Percentiles rank a stretch among this genome's conserved stretches.
These are phyloP conservation scores for Syncephalis fuscata DNA, from an alignment of 371 early-diverging fungal species.

Conservation along the genomic window DNA sequence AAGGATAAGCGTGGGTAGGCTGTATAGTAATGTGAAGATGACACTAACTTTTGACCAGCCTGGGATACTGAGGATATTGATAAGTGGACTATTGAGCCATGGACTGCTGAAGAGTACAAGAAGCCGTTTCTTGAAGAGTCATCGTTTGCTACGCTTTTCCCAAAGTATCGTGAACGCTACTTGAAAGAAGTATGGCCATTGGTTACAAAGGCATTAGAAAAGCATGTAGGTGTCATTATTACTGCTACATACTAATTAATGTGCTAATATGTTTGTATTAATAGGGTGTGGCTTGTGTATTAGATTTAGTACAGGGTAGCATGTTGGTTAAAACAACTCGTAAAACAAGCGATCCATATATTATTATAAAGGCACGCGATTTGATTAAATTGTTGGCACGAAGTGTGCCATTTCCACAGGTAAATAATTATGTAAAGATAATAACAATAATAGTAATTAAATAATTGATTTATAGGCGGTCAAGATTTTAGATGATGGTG, in stretches of 20 bases:
- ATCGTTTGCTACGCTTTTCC: conserved; percentile 95
- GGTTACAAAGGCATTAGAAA: conserved; percentile 74
- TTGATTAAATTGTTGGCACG: conserved; percentile 90
- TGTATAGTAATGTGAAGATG: too few species aligned
- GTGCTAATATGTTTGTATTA: background rate
- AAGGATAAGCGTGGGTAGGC: too few species aligned
- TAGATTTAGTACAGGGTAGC: conserved; percentile 92
- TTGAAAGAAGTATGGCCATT: conserved; percentile 91
- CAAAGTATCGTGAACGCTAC: conserved; percentile 96
- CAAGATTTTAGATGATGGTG: conserved; percentile 86
- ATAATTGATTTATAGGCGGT: conserved; percentile 32
- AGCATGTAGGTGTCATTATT: conserved; percentile 27
- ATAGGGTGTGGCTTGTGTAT: conserved; percentile 78
- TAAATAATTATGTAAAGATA: conserved; percentile 16
- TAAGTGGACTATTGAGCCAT: conserved; percentile 88
- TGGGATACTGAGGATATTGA: conserved; percentile 93
- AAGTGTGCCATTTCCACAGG: conserved; percentile 90
- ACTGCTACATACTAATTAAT: background rate
- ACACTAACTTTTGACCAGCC: conserved; percentile 25
- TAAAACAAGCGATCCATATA: conserved; percentile 95
- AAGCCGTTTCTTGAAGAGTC: conserved; percentile 90
- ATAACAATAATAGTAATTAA: background rate
- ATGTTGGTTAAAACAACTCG: conserved; percentile 97
- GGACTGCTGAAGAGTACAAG: conserved; percentile 61
- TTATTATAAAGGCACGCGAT: conserved; percentile 93